A percentile compares a stretch with the other conserved stretches of the same genome.
Conservation (phyloP, 169 alveolate genomes). For the Eimeria necatrix region DNA sequence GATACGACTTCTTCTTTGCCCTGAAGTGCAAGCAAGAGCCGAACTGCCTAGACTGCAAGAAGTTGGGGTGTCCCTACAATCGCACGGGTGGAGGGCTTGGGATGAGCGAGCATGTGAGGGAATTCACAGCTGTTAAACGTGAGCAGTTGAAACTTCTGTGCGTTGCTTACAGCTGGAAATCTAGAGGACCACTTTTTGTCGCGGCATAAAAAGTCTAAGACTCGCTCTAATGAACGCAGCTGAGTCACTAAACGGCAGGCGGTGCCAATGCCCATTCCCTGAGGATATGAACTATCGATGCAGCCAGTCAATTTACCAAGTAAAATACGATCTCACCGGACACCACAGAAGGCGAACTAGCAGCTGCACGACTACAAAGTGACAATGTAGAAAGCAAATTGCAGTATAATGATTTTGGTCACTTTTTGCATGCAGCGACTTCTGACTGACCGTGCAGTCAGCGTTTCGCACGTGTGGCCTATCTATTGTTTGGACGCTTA, state of each 20-base stretch:
- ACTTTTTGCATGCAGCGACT: not conserved
- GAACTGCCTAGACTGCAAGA: not conserved
- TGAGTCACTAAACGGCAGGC: conserved; percentile 63
- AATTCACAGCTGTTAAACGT: too few relatives aligned
- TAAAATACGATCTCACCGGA: too few relatives aligned
- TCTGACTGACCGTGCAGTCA: not conserved
- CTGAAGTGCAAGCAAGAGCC: not conserved
- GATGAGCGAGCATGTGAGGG: too few relatives aligned
- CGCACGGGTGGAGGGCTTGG: too few relatives aligned
- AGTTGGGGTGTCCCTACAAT: too few relatives aligned
- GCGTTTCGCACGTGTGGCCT: not conserved
- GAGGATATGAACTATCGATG: not conserved
- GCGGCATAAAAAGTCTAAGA: conserved; percentile 55
- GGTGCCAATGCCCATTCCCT: conserved; percentile 77
- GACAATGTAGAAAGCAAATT: too few relatives aligned
- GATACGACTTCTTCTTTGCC: conserved; percentile 49
- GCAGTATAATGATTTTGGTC: not conserved
- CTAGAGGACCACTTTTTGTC: conserved; percentile 72
- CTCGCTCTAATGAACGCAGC: conserved; percentile 60
- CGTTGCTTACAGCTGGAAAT: conserved; percentile 17
- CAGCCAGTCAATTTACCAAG: too few relatives aligned
- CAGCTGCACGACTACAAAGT: too few relatives aligned
- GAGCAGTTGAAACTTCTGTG: too few relatives aligned
- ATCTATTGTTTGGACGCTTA: not conserved
- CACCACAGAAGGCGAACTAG: too few relatives aligned